Percentiles rank a stretch among this genome's conserved stretches.
Conservation (phyloP, 305 asterid genomes). For the Solanum hybrid region DNA sequence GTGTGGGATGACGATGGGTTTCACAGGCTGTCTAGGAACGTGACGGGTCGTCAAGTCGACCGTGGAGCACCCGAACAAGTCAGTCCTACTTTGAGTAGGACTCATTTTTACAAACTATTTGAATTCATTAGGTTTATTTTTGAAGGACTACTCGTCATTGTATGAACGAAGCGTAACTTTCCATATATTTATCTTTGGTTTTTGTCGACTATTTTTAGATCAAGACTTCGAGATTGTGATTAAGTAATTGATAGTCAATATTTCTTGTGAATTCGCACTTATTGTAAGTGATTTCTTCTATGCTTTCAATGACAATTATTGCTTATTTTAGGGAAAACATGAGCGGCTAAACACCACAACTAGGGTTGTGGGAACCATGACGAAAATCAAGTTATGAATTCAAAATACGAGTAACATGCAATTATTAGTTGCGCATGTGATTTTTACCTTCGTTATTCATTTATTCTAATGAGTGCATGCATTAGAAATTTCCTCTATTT, state of each 20-base stretch:
- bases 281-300: background rate
- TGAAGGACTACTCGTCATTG: background rate
- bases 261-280: background rate
- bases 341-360: background rate
- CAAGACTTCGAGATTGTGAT: background rate
- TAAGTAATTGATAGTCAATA: no score
- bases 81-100: background rate
- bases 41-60: background rate
- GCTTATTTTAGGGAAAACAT: background rate
- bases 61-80: background rate
- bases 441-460: no score
- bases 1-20: background rate
- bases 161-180: background rate
- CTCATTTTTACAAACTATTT: background rate
- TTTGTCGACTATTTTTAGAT: background rate
- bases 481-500: no score
- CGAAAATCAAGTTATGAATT: background rate
- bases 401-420: background rate
- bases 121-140: background rate
- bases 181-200: background rate
- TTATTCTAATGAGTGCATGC: background rate
- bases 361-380: background rate
- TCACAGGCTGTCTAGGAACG: background rate
- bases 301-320: no score
- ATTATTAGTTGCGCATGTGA: background rate